phyloP scores from a whole-genome alignment of 2,329 filamentous ascomycete species.

The Aspergillus tubingensis region DNA sequence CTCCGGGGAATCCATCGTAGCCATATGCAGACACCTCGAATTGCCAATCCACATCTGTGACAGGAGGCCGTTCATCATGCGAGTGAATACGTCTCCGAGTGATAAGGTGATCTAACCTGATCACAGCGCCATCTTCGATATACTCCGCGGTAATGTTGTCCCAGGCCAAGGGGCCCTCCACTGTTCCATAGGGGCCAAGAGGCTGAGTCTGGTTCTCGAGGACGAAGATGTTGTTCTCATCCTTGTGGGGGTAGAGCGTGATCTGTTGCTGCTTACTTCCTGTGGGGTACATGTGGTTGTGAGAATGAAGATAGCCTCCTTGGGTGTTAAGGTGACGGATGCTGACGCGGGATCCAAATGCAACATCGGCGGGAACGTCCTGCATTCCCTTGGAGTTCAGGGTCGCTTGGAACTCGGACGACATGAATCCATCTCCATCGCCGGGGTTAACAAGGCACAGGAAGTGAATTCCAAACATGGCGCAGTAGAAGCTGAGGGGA shows the following conservation, averaged over 20 bases:
- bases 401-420: constrained; percentile 96
- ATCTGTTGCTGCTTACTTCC: constrained; percentile 99
- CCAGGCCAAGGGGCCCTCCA: constrained; percentile 83
- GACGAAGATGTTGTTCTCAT: constrained; percentile 94
- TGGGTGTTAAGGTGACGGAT: constrained; percentile 96
- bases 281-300: constrained; percentile 94
- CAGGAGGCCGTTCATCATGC: constrained; percentile 81
- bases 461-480: constrained; percentile 98
- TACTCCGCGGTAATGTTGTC: constrained; percentile 68
- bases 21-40: constrained; percentile 96
- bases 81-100: constrained; percentile 92
- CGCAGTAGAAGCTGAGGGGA: constrained; percentile 86
- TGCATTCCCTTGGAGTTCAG: constrained; percentile 96
- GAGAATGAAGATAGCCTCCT: constrained; percentile 95
- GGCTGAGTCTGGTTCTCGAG: constrained; percentile 97
- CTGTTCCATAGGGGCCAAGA: constrained; percentile 71
- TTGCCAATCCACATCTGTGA: constrained; percentile 90
- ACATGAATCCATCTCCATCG: constrained; percentile 99
- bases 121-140: constrained; percentile 75
- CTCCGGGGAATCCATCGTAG: constrained; percentile 93
- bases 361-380: constrained; percentile 88
- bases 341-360: constrained; percentile 80
- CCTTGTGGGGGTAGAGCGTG: constrained; percentile 97
- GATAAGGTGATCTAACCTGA: constrained; percentile 79
- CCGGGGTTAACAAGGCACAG: constrained; percentile 89